A percentile compares a stretch with the other conserved stretches of the same genome.
Conservation (phyloP, 352 stramenopile species). For the Phytophthora citrophthora region DNA sequence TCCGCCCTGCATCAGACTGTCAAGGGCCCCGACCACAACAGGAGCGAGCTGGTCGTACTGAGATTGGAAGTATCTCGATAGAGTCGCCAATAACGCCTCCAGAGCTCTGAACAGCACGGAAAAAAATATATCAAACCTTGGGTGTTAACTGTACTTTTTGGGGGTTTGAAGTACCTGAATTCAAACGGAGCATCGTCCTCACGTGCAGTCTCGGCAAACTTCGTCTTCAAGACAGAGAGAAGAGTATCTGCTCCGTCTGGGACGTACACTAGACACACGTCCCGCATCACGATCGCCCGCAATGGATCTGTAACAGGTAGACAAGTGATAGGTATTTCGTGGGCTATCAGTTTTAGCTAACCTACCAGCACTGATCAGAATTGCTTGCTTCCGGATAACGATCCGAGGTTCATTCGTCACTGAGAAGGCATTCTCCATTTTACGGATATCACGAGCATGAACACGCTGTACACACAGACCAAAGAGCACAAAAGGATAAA, state of each 20-base stretch:
- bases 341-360: not conserved
- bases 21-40: conserved; percentile 48
- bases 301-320: conserved; percentile 45
- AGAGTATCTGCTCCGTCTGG: conserved; percentile 48
- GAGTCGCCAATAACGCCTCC: conserved; percentile 60
- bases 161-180: conserved; percentile 37
- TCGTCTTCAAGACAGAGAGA: conserved; percentile 50
- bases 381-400: conserved; percentile 67
- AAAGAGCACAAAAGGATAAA: not conserved
- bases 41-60: conserved; percentile 56
- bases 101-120: conserved; percentile 37
- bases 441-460: conserved; percentile 69
- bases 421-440: conserved; percentile 71
- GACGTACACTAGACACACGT: conserved; percentile 59
- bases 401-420: conserved; percentile 71
- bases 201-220: conserved; percentile 48
- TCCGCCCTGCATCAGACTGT: conserved; percentile 54
- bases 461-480: conserved; percentile 40
- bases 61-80: conserved; percentile 61
- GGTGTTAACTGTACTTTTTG: too few species aligned
- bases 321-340: not conserved
- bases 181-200: conserved; percentile 58
- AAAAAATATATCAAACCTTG: not conserved
- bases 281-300: conserved; percentile 58
- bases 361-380: conserved; percentile 67